Evolutionary conservation across 2,329 filamentous ascomycete genomes (phyloP), one percentile per base, ranked within the genome.

Genomic region (Neofusicoccum sp.): DNA sequence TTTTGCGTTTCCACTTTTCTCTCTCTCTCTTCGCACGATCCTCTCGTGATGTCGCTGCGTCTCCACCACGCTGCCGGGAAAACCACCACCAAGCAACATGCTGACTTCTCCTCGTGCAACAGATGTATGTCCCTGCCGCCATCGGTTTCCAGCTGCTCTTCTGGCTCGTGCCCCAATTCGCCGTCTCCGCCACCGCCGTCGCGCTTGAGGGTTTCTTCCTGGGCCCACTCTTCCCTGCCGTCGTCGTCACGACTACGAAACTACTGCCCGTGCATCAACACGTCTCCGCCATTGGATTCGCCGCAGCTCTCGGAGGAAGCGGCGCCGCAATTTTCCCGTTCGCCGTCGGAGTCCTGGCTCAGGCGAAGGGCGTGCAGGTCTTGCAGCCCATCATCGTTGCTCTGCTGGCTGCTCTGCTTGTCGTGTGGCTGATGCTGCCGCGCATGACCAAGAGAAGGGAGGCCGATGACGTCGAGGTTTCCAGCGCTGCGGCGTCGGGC

Each of bases 331-430:
- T 88, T 14, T 61, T 69, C 7, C 67, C 67, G 1, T 69, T 68
- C 37, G 64, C 63, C 22, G 66, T 67, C 12, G 67, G 67, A n/a
- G 67, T 64, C 7, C 60, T 69, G 28, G 66, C 67, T 2, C 79
- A 85, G 66, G 79, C 73, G 47, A 82, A 79, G 63, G 85, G 86
- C 0, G 85, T 88, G 0, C 71, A 79, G 64, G 84, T 85, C 2
- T 71, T 88, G 65, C 85, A 87, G 70, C 84, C 85, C 3, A 79
- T 87, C 16, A 75, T 84, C 6, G 66, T 87, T 47, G 80, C 79
- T 1, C 74, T 85, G 36, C 69, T 87, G 8, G 75, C 74, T 4
- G 73, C 78, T 28, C 80, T 84, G 60, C 66, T 81, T 11, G 44
- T 77, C 1, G 66, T 83, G 37, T 86, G 84, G 84, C 65, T 80